Evolutionary conservation across 768 basidiomycete genomes (phyloP), one percentile per base, ranked within the genome.

Genomic region (Tricholoma matsutake): DNA sequence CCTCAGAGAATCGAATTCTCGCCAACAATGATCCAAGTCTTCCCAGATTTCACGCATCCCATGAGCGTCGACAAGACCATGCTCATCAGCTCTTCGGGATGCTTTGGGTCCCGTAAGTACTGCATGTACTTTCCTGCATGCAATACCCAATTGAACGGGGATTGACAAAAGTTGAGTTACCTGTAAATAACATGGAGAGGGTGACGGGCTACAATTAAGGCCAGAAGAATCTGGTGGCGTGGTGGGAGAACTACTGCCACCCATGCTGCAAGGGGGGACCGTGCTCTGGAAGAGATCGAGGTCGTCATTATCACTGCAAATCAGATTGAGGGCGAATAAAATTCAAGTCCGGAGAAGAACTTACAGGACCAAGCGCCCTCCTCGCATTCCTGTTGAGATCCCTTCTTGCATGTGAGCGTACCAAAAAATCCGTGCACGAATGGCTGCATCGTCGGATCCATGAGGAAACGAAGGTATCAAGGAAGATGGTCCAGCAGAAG

Each of bases 381-480:
- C 95, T 54, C 87, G 82, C 60, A 96, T 80, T 20, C 89, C 95
- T 8, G 85, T 90, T 1, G 86, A 85, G 20, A 95, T 82, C 29
- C 92, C 91, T 73, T 96, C 95, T 61, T 92, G 87, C 25, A 89
- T 84, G 63, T 94, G 85, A 6, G 90, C 86, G 67, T 94, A 96
- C 91, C 93, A 96, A 71, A 93, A 96, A 32, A 96, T 80, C 31
- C 94, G 81, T 2, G 91, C 87, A 34, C 92, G 85, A 34, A 90
- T 78, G 51, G 79, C 71, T 35, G 87, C 84, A 56, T 89, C 83
- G 54, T 87, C 86, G 34, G 81, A 78, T 52, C 78, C 82, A 58
- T 80, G 77, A 20, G 84, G 73, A 13, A 81, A 79, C 0, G 80
- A 75, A 35, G 74, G 56, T 4, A 62, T 56, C 47, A 61, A 59